Base-by-base conservation (phyloP, 768 basidiomycete genomes). In the Daedaleopsis nitida region DNA sequence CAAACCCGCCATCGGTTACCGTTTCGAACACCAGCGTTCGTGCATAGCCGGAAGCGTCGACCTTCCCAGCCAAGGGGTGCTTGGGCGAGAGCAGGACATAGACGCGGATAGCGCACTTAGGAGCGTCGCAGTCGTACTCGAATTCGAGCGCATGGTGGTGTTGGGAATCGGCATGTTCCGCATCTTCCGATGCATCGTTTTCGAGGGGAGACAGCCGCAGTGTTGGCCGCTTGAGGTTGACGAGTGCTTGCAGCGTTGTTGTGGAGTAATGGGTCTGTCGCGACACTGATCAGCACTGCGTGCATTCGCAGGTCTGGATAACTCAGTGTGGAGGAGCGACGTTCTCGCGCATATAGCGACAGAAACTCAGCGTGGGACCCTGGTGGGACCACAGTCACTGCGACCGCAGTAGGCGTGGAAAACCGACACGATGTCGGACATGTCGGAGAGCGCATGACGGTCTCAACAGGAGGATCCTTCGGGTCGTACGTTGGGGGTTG, bases 211-310 rank as follows among this genome's bases (percentile, higher is more conserved):
- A 87, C 4, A 96, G 83, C 13, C 88, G 84, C 37, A 98, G 81
- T 1, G 92, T 87, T 1, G 95, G 95, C 5, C 95, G 85, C 71
- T 96, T 96, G 67, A 97, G 86, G 71, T 97, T 98, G 65, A 97
- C 94, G 37, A 96, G 82, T 0, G 95, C 95, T 76, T 97, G 95
- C 0, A 98, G 80, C 2, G 95, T 96, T 0, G 95, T 98, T 0
- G 95, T 96, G 0, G 94, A 86, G 68, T 94, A 89, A 11, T 87
- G 82, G 34, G 86, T 73, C 92, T 94, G 65, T 16, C 14, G 49
- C 9, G 45, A 49, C 10, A 34, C 8, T 12, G 42, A 21, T 53
- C 3, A 49, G 45, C 32, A 37, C 19, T 48, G 4, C 17, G 50
- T 12, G 21, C 38, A 43, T 47, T 10, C 38, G 19, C n/a, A 35